Conservation (phyloP, 2,329 filamentous ascomycete genomes). For the Colletotrichum neosansevieriae region DNA sequence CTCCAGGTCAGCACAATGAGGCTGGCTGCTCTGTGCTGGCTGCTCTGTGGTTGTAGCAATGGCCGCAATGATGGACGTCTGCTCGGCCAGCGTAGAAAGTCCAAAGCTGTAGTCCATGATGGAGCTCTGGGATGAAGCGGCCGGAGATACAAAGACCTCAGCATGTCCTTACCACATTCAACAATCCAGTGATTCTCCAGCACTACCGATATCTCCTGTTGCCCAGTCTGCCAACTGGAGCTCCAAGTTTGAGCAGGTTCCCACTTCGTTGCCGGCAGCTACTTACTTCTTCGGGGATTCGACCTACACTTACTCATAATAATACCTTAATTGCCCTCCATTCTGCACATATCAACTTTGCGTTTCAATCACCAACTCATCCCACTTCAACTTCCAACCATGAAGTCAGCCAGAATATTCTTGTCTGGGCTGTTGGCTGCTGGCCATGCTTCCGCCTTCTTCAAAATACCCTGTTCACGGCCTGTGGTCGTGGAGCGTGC, state of each 20-base stretch:
- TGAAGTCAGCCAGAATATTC: conserved; percentile 15
- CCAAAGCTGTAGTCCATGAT: neutral
- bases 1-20: conserved; percentile 5
- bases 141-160: conserved; percentile 15
- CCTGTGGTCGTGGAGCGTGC: conserved; percentile 55
- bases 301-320: too few species aligned
- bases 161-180: neutral
- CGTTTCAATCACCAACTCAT: neutral
- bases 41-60: conserved; percentile 1
- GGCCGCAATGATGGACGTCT: conserved; percentile 10
- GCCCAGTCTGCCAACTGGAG: neutral
- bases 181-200: neutral
- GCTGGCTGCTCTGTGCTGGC: neutral
- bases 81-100: neutral
- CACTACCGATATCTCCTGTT: neutral
- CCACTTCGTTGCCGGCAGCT: neutral
- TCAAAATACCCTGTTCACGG: conserved; percentile 39
- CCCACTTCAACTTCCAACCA: neutral
- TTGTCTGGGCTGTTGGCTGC: conserved; percentile 12
- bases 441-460: conserved; percentile 31
- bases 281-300: too few species aligned
- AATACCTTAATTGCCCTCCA: too few species aligned
- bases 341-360: neutral
- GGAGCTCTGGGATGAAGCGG: neutral
- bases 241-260: neutral